Evolutionary conservation across 345 rosid genomes (phyloP), one percentile per base, ranked within the genome.

Genomic region (Brassica nigra): DNA sequence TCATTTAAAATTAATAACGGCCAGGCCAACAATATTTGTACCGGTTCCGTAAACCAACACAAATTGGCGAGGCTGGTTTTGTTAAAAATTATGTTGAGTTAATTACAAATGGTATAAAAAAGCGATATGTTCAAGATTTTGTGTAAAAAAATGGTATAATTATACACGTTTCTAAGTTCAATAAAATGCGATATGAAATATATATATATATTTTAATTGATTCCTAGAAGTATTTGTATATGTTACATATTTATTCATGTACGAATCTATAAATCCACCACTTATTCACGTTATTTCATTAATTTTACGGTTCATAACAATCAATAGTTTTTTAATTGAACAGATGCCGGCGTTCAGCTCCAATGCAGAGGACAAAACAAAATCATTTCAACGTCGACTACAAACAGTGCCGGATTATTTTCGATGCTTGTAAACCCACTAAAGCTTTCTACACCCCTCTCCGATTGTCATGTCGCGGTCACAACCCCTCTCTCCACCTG

Each of bases 341-440:
- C 77, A 89, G 91, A 89, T 81, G 91, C 95, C 0, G n/a, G 54
- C 31, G 91, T 90, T 81, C 85, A 89, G 34, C 83, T 89, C 79
- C 83, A 76, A 20, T 84, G 89, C 47, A 87, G 89, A 64, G 49
- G 70, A 23, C 87, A 82, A 67, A 84, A 78, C 77, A 73, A 23
- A 8, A 84, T 83, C 23, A 82, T 89, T 1, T 79, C 89, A 6
- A 83, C 64, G 12, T 14, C 88, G 59, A 86, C 86, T 20, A 89
- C 91, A 0, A 88, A 82, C 34, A 73, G 39, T 15, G 73, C 73
- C 0, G 91, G 92, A 63, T 0, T 64, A 12, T 90, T 88, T 79
- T 76, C 86, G 0, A 76, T 84, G 0, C 34, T 83, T 70, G 3
- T 89, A 59, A 81, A 86, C 79, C 85, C 90, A 23, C 20, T 87